These are phyloP conservation scores for Termitomyces sp. DNA, from an alignment of 768 basidiomycete genomes.

Conservation along the genomic window DNA sequence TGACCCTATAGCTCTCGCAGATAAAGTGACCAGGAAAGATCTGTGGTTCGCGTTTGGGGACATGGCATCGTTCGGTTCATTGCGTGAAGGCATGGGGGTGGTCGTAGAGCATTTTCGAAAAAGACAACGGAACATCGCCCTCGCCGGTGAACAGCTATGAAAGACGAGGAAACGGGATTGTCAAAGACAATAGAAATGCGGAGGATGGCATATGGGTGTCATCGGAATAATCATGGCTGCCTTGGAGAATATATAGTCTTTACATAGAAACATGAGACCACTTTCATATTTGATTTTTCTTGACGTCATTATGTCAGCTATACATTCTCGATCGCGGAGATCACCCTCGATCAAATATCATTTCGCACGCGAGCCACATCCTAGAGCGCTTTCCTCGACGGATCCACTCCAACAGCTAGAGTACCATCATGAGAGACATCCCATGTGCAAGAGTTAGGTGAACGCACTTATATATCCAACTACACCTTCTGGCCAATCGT, in stretches of 20 bases:
- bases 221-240: not conserved
- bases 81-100: slow-evolving; percentile 7
- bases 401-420: slow-evolving; percentile 30
- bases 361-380: not conserved
- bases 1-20: slow-evolving; percentile 26
- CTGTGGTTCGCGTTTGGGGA: slow-evolving; percentile 10
- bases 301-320: slow-evolving; percentile 13
- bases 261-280: slow-evolving; percentile 33
- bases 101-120: slow-evolving; percentile 5
- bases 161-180: not conserved
- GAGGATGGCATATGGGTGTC: slow-evolving; percentile 9
- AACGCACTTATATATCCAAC: slow-evolving; percentile 30
- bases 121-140: slow-evolving; percentile 11
- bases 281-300: slow-evolving; percentile 33
- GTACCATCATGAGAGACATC: not conserved
- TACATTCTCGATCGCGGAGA: slow-evolving; percentile 24
- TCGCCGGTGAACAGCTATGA: not conserved
- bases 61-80: slow-evolving; percentile 6
- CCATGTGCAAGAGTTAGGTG: not conserved
- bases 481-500: slow-evolving; percentile 31
- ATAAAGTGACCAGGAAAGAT: slow-evolving; percentile 20
- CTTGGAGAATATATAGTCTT: slow-evolving; percentile 15
- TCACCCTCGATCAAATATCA: slow-evolving; percentile 5
- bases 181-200: slow-evolving; percentile 2
- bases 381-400: slow-evolving; percentile 12